Evolutionary conservation across 2,329 filamentous ascomycete species (phyloP), one percentile per base, ranked within the genome.

Genomic region (Colletotrichum noveboracense): DNA sequence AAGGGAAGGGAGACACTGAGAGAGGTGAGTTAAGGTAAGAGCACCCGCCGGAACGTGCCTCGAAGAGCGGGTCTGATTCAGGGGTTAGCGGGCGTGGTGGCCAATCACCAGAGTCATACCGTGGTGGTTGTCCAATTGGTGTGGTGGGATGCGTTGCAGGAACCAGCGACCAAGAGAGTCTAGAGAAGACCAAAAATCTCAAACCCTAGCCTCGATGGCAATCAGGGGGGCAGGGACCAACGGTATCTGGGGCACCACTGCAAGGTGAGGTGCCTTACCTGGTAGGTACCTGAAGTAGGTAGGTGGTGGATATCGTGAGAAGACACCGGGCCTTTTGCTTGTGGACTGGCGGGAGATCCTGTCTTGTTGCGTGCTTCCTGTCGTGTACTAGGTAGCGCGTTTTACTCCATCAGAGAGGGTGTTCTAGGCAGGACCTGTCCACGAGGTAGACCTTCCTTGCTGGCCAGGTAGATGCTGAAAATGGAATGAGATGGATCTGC

Each of bases 201-300:
- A 72, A 73, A 75, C 73, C 52, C 64, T 75, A 72, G 68, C 61
- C 68, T 55, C 56, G 43, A 73, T 43, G 18, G 69, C 43, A 62
- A 21, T 48, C 68, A 60, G 67, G 52, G 14, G 8, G 52, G 71
- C 60, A 58, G 26, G 62, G 62, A 67, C 69, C 73, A 67, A 36
- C 62, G 16, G 38, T 75, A 73, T 73, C 73, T 56, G 69, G 73
- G 73, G 73, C 43, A 48, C 43, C 43, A 48, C 43, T 43, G 16
- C 38, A 43, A n/a, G 38, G 36, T 38, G 36, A 38, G 36, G 36
- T 38, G 16, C 36, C 36, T 38, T 38, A 38, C 38, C 18, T 43
- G 34, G 34, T 36, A 36, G 13, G 7, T 8, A 36, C 14, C 4
- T 38, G 3, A 34, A 6, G 32, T 34, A 34, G 36, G 38, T 1